Percentiles rank a stretch among this genome's conserved stretches.
Conservation (phyloP, 2,329 filamentous ascomycete genomes). For the Sclerotinia spermophila region DNA sequence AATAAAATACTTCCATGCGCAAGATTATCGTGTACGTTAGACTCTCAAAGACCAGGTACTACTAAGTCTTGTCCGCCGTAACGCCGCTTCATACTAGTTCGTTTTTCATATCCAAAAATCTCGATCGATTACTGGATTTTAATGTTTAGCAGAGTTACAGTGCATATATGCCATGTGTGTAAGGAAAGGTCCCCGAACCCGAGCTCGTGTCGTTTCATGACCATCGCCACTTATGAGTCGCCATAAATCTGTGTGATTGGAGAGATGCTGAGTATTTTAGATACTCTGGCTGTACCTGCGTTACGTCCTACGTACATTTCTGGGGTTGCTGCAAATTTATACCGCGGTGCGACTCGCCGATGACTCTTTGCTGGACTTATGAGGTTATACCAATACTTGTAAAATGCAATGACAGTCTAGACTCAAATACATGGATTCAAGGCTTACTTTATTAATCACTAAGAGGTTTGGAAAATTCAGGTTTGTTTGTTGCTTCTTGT, state of each 20-base stretch:
- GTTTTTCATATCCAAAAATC: background rate
- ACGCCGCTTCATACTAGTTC: background rate
- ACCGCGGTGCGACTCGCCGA: background rate
- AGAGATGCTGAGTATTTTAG: background rate
- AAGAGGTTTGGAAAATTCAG: background rate
- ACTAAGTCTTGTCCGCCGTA: background rate
- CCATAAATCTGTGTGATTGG: background rate
- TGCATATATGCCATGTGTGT: background rate
- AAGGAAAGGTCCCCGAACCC: background rate
- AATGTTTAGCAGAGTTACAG: background rate
- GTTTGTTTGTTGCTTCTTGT: background rate
- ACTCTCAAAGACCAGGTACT: background rate
- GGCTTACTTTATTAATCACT: background rate
- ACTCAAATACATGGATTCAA: no score
- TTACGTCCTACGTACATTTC: background rate
- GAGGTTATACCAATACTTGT: background rate
- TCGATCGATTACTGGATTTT: background rate
- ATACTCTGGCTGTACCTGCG: background rate
- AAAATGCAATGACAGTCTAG: background rate
- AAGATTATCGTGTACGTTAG: background rate
- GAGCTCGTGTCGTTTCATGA: background rate
- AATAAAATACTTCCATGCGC: constrained; percentile 1
- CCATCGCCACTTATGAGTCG: background rate
- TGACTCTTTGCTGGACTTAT: background rate
- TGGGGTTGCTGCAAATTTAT: background rate